Evolutionary conservation across 108 stramenopile species (phyloP), one percentile per base, ranked within the genome.

Genomic region (Nitzschia sp.): DNA sequence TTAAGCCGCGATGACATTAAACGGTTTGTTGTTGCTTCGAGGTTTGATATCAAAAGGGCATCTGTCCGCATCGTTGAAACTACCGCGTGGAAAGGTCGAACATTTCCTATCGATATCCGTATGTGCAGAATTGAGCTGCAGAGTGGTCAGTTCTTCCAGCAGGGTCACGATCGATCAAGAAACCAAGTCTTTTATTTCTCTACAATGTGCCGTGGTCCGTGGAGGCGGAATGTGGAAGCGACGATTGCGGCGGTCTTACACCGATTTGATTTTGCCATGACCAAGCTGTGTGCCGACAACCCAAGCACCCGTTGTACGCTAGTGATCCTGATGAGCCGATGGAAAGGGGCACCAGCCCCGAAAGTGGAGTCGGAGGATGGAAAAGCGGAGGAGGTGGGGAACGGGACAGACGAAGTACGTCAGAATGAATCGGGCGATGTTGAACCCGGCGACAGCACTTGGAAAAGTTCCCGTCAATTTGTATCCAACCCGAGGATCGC

Each of bases 121-220:
- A 48, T 47, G 13, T 89, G 88, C 49, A 75, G 79, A 38, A 72
- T 93, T 35, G 91, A 93, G 53, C 57, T 93, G 17, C 78, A 79
- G 62, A 84, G 59, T 26, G 82, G 78, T 0, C 91, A 93, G 74
- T 84, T 86, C 64, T 88, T 93, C 46, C 88, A 93, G 1, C 80
- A 85, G 63, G 91, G 91, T 4, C 36, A 26, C 17, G 88, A 89
- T 66, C 51, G 59, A 24, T 30, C 60, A 26, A 83, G 83, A 15
- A 77, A 85, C 62, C 88, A 86, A 0, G 77, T 93, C 0, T 89
- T 89, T 49, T 89, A 88, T 62, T 93, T 88, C 63, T 81, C 85
- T n/a, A 82, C 82, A 51, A 75, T 84, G 72, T 79, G 83, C 26
- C 49, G 66, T 13, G 85, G 85, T 34, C 86, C 81, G 15, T 93